Evolutionary conservation across 2,329 filamentous ascomycete genomes (phyloP).

Genomic region (Cladophialophora immunda): DNA sequence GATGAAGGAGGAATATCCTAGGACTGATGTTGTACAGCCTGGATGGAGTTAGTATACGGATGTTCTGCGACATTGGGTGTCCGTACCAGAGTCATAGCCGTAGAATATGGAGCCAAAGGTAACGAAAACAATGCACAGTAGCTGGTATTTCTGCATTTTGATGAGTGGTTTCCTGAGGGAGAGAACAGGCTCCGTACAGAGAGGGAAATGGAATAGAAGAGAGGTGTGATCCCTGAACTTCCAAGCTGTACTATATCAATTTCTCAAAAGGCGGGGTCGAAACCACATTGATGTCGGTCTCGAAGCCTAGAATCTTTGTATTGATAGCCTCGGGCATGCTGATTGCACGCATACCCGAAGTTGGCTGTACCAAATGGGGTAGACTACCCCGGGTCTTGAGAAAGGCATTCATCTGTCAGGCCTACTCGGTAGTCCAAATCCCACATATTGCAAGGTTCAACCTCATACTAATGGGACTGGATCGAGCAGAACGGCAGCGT

Average conservation of each 20-base stretch:
- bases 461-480: not conserved
- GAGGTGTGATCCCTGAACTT: not conserved
- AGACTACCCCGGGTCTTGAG: not conserved
- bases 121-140: slow-evolving; percentile 16
- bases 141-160: slow-evolving; percentile 14
- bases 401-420: not conserved
- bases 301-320: not conserved
- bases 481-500: not conserved
- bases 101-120: slow-evolving; percentile 21
- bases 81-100: slow-evolving; percentile 22
- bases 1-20: slow-evolving; percentile 12
- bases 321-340: not conserved
- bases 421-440: not conserved
- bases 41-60: not conserved
- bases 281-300: not conserved
- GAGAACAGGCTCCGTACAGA: not conserved
- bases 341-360: slow-evolving; percentile 3
- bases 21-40: slow-evolving; percentile 17
- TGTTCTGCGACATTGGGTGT: not conserved
- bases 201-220: not conserved
- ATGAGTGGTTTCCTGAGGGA: no score
- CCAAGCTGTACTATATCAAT: not conserved
- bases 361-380: not conserved
- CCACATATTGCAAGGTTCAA: not conserved
- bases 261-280: not conserved